phyloP scores from a whole-genome alignment of 169 alveolate genomes.

The Miamiensis avidus region DNA sequence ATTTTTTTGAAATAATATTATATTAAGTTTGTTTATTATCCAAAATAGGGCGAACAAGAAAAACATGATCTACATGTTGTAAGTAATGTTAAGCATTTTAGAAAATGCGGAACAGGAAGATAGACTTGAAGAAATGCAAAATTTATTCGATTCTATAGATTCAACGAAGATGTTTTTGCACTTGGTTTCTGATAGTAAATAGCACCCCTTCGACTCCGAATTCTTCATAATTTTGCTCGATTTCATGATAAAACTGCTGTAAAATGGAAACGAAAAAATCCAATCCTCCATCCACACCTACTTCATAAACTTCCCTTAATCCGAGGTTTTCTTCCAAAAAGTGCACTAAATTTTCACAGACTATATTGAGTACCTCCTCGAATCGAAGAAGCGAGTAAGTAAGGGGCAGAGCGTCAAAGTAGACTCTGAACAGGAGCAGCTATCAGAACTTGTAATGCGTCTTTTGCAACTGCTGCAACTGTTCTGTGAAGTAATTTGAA shows the following conservation, averaged over 20 bases:
- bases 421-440: background rate
- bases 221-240: slow-evolving; percentile 18
- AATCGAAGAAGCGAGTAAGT: slow-evolving; percentile 24
- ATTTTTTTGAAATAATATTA: no score
- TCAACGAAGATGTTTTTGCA: slow-evolving; percentile 40
- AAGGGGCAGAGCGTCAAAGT: background rate
- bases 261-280: slow-evolving; percentile 43
- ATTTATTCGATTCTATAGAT: slow-evolving; percentile 28
- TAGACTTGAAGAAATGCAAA: slow-evolving; percentile 35
- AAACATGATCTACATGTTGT: slow-evolving; percentile 37
- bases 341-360: slow-evolving; percentile 23
- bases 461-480: slow-evolving; percentile 27
- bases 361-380: slow-evolving; percentile 35
- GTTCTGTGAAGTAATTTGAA: slow-evolving; percentile 26
- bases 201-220: slow-evolving; percentile 19
- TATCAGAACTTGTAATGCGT: slow-evolving; percentile 18
- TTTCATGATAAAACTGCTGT: slow-evolving; percentile 27
- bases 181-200: slow-evolving; percentile 27
- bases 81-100: slow-evolving; percentile 31
- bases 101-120: slow-evolving; percentile 13
- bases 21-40: background rate
- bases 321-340: slow-evolving; percentile 32
- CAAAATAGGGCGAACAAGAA: slow-evolving; percentile 3
- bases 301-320: slow-evolving; percentile 21
- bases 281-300: slow-evolving; percentile 27